Percentiles rank a stretch among this genome's conserved stretches.
Evolutionary conservation across 192 early-diverging fungal species (phyloP).

Genomic region (Entomortierella beljakovae): DNA sequence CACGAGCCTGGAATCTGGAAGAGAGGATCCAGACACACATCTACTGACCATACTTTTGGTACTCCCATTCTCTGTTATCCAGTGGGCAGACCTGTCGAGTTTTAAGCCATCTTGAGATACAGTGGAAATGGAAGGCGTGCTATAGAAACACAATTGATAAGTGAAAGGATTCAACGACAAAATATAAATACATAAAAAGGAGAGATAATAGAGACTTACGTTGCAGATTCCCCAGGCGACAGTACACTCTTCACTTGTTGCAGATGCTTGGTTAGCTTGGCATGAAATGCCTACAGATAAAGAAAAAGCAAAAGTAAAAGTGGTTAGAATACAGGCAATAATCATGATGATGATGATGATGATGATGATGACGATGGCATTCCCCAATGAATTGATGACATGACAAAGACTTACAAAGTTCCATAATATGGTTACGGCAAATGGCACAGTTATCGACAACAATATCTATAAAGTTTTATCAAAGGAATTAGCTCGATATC

Average conservation of each 20-base stretch:
- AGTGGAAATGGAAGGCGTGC: constrained; percentile 99
- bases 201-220: constrained; percentile 59
- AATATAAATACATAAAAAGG: background rate
- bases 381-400: no score
- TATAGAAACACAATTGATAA: constrained; percentile 32
- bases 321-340: background rate
- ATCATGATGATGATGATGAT: no score
- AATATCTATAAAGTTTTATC: constrained; percentile 75
- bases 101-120: constrained; percentile 98
- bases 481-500: no score
- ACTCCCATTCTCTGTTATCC: constrained; percentile 99
- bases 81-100: constrained; percentile 96
- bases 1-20: background rate
- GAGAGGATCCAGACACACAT: background rate
- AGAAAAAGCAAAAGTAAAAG: background rate
- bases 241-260: constrained; percentile 92
- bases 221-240: constrained; percentile 98
- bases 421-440: constrained; percentile 99
- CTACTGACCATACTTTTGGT: constrained; percentile 85
- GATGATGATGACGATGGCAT: no score
- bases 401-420: constrained; percentile 83
- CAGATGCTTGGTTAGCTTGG: constrained; percentile 96
- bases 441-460: constrained; percentile 98
- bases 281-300: constrained; percentile 86
- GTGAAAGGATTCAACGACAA: background rate